Base-by-base conservation (phyloP, 1,284 basidiomycete genomes). In the Naganishia liquefaciens region DNA sequence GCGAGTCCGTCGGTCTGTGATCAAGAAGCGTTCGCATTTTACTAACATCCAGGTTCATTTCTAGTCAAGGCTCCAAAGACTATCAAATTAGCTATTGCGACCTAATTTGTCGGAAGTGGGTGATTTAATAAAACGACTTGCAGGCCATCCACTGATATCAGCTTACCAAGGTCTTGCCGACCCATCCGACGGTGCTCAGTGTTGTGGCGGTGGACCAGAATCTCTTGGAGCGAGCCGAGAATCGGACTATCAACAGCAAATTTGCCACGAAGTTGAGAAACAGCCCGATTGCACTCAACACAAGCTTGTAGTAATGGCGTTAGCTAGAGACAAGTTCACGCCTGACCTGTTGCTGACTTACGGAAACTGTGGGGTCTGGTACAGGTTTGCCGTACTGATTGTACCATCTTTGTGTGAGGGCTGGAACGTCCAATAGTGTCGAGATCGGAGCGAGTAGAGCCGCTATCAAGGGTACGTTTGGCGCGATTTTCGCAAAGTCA, bases 401-500 rank as follows among this genome's bases (percentile, higher is more conserved):
- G 46, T 67, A 67, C 66, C 66, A 67, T 33, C 55, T 54, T 61
- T 67, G 65, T 54, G 73, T 74, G 19, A 82, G 68, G 0, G 78
- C 80, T 0, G 81, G 80, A n/a, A 82, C 80, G 63, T 81, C 80
- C 21, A 81, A 67, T 23, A 82, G 67, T 6, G 80, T 80, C 1
- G 77, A 73, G 11, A 80, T 64, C 0, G 81, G 81, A 2, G 81
- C 81, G 3, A 79, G 58, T 17, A 81, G 73, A 9, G 80, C 78
- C 0, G 80, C 77, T 7, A 78, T 61, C 5, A 81, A 69, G 0
- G 80, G 80, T 42, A 65, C 25, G 23, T 60, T 60, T 7, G 55
- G 55, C 15, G 55, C 46, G 7, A 46, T 25, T 39, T 39, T 47
- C 40, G 17, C 37, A 13, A 57, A 23, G 11, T 33, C 37, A 19